A percentile compares a stretch with the other conserved stretches of the same genome.
Conservation (phyloP, 2,329 filamentous ascomycete species). For the Penicillium sp. region DNA sequence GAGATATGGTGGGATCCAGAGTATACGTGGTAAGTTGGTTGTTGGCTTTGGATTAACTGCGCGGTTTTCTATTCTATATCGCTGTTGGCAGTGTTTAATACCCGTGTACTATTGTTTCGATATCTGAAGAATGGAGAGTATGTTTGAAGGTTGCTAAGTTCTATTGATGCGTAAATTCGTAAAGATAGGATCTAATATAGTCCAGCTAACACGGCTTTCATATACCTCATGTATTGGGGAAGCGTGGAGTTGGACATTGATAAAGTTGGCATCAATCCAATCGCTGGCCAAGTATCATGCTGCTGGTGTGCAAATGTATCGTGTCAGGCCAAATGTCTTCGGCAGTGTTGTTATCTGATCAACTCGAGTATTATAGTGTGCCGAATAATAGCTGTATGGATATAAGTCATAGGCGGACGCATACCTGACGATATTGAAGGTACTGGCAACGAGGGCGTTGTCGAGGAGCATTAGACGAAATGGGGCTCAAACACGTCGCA, state of each 20-base stretch:
- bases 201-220: background rate
- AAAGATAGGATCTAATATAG: background rate
- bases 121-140: background rate
- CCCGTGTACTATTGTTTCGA: conserved; percentile 17
- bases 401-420: background rate
- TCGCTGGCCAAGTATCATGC: background rate
- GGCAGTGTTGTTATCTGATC: background rate
- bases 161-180: conserved; percentile 8
- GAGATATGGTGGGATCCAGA: background rate
- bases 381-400: background rate
- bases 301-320: background rate
- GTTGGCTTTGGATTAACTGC: background rate
- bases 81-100: conserved; percentile 12
- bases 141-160: background rate
- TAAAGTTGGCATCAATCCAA: background rate
- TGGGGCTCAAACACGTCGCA: background rate
- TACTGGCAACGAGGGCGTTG: background rate
- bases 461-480: background rate
- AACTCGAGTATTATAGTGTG: background rate
- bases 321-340: background rate
- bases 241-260: background rate
- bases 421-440: background rate
- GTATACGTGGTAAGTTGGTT: background rate
- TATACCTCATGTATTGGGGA: background rate
- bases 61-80: background rate